These are phyloP conservation scores for Nemania bipapillata DNA, from an alignment of 2,329 filamentous ascomycete genomes.

Conservation along the genomic window DNA sequence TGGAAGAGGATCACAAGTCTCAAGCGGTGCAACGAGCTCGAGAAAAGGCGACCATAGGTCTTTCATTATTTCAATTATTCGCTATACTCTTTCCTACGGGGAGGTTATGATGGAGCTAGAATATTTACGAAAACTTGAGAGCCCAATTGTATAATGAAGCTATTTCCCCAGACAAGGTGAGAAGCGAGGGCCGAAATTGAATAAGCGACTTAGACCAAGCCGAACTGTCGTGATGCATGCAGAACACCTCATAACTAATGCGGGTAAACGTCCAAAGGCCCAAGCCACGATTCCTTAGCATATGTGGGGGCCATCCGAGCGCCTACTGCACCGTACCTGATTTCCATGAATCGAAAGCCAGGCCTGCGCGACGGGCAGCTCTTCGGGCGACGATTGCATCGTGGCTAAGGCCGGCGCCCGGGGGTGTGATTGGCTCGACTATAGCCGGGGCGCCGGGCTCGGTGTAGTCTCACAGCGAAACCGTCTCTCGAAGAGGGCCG, in stretches of 20 bases:
- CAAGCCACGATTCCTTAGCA: not conserved
- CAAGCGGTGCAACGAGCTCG: not conserved
- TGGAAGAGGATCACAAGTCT: not conserved
- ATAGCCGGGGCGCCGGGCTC: conserved; percentile 4
- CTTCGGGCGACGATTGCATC: not conserved
- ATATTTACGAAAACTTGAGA: not conserved
- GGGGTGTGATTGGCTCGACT: conserved; percentile 24
- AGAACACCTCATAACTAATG: not conserved
- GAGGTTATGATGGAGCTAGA: not conserved
- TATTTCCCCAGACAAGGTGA: too few species aligned
- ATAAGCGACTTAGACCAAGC: not conserved
- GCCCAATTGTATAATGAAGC: not conserved
- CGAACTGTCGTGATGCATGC: not conserved
- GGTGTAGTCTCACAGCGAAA: conserved; percentile 17
- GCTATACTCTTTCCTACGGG: not conserved
- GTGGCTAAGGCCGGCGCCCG: not conserved
- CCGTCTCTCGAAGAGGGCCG: not conserved
- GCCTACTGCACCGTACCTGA: not conserved
- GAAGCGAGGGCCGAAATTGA: too few species aligned
- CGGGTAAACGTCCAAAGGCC: not conserved
- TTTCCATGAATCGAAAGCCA: conserved; percentile 16
- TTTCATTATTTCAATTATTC: too few species aligned
- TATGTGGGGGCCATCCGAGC: not conserved
- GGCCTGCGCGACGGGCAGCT: not conserved
- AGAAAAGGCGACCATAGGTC: too few species aligned